Percentiles rank a stretch among this genome's conserved stretches.
Evolutionary conservation across 1,284 basidiomycete species (phyloP).

Genomic region (Boletellus dicymbophilus): DNA sequence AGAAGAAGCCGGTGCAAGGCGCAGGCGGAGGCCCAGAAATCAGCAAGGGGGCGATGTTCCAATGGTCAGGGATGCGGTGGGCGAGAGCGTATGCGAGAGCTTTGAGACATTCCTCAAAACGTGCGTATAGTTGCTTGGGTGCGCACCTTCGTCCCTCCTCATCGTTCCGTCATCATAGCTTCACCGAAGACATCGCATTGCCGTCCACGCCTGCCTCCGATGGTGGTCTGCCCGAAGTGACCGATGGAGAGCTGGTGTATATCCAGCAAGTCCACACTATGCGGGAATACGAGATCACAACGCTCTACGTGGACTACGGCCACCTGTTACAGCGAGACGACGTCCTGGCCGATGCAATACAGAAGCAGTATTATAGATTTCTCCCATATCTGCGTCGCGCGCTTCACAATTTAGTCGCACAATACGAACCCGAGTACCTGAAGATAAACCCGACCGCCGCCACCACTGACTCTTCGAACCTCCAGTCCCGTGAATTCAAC

Average conservation of each 20-base stretch:
- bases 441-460: slow-evolving; percentile 86
- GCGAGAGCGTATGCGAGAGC: slow-evolving; percentile 89
- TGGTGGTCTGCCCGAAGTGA: slow-evolving; percentile 54
- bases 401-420: slow-evolving; percentile 85
- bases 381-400: slow-evolving; percentile 93
- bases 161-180: slow-evolving; percentile 49
- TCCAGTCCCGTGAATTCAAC: slow-evolving; percentile 91
- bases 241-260: slow-evolving; percentile 74
- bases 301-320: slow-evolving; percentile 94
- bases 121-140: slow-evolving; percentile 48
- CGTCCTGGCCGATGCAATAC: slow-evolving; percentile 90
- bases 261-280: slow-evolving; percentile 92
- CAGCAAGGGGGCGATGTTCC: slow-evolving; percentile 71
- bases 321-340: slow-evolving; percentile 92
- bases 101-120: slow-evolving; percentile 91
- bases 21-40: slow-evolving; percentile 48
- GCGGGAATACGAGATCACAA: slow-evolving; percentile 91
- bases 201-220: slow-evolving; percentile 76
- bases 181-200: slow-evolving; percentile 77
- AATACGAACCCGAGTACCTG: slow-evolving; percentile 90
- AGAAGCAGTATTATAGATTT: slow-evolving; percentile 96
- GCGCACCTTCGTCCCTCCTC: background rate
- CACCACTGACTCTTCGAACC: slow-evolving; percentile 79
- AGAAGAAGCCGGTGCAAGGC: slow-evolving; percentile 36
- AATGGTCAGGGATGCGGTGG: slow-evolving; percentile 88